phyloP scores from a whole-genome alignment of 768 basidiomycete species.

The Nidularia pulvinata region DNA sequence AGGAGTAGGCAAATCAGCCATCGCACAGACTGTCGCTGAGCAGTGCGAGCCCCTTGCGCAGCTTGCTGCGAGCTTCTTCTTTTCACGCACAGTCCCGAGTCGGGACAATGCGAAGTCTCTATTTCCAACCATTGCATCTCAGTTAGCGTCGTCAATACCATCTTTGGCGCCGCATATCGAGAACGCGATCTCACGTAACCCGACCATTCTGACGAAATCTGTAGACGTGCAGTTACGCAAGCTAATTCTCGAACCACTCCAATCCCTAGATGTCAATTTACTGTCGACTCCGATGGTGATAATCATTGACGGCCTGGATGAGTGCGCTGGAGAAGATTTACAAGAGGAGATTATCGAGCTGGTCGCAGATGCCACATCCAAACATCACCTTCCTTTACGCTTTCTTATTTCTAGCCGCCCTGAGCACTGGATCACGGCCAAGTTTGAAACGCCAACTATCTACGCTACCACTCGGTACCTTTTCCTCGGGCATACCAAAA shows the following conservation, averaged over 20 bases:
- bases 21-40: too few relatives aligned
- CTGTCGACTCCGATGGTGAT: background rate
- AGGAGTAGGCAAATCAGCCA: too few relatives aligned
- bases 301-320: background rate
- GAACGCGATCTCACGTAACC: background rate
- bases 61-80: background rate
- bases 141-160: background rate
- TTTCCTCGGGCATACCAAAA: background rate
- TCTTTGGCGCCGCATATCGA: background rate
- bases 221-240: background rate
- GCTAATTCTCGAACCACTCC: background rate
- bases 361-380: background rate
- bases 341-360: background rate
- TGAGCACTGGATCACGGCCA: background rate
- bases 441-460: background rate
- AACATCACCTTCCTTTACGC: background rate
- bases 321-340: background rate
- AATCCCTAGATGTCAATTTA: background rate
- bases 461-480: background rate
- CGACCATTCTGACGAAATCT: background rate
- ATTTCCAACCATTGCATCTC: background rate
- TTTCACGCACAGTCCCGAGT: too few relatives aligned
- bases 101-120: background rate
- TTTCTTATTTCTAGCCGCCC: background rate
- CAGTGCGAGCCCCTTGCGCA: background rate